Base-by-base conservation (phyloP, 306 rosid species). In the Vicia sativa region DNA sequence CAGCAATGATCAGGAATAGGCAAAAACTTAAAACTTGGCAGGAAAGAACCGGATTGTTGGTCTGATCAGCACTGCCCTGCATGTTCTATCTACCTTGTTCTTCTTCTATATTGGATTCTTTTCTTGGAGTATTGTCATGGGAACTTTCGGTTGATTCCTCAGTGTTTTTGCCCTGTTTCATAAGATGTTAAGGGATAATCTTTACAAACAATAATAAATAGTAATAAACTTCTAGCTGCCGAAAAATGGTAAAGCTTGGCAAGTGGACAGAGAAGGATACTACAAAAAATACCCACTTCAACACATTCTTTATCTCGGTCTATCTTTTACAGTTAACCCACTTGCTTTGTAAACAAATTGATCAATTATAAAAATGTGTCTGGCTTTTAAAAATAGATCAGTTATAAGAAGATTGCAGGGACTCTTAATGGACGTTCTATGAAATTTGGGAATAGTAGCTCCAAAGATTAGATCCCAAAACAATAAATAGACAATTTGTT, bases 101-200 rank as follows among this genome's bases (percentile, higher is more conserved):
- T 67, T 74, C 69, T 28, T 73, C 38, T 34, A 7, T 61, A 56
- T 70, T 57, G 49, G 81, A 69, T 67, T 80, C 79, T 10, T 77
- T 74, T 53, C 39, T 62, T 2, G 78, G 77, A 23, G 75, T 38
- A 67, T 49, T 75, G 54, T 38, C 34, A 14, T 78, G 67, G 57
- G 76, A 45, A 43, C 74, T 79, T 64, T 71, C 86, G 48, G 72
- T 19, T 3, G 75, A 63, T 72, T 74, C 85, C 59, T 72, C 81
- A 26, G 34, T 62, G 50, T 59, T 59, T 31, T 84, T 84, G 3
- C 84, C 84, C 96, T 87, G 86, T 45, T 58, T 69, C 68, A 75
- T 59, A 41, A 45, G 49, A 78, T 38, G 70, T 46, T 49, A 38
- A 61, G 62, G 57, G 39, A 67, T 66, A 76, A 73, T 15, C 25